Base-by-base conservation (phyloP, 2,329 filamentous ascomycete species). In the Trichoderma asperellum region DNA sequence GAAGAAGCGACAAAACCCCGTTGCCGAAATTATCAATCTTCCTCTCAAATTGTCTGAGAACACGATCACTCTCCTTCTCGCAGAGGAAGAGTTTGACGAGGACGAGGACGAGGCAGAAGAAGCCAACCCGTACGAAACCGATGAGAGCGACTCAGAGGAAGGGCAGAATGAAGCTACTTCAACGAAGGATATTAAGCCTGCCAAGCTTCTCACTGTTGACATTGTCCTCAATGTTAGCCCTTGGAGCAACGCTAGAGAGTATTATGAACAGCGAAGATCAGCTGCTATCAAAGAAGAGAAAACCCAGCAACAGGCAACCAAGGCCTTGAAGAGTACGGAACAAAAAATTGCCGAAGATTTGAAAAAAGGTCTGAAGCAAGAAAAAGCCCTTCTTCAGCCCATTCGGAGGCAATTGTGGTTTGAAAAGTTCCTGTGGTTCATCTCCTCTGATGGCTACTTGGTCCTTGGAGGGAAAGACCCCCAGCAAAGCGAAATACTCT, bases 351-450 rank as follows among this genome's bases (percentile, higher is more conserved):
- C 87, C 5, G 88, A 92, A 14, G 93, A 97, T 77, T 83, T 98
- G 27, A 96, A 92, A 81, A 95, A 94, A 75, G 91, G 90, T 0
- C 80, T 98, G 68, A 97, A 97, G 81, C 91, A 96, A 76, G 96
- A 98, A 80, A 97, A 97, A 78, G 91, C 93, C 24, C 83, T 96
- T 2, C 82, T 98, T 11, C 89, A 94, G 57, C 93, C 92, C 0
- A 91, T 97, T 10, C 88, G 96, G 68, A 91, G 90, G 75, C 91
- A 90, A 73, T 87, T 94, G 75, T 99, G 96, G 96, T 99, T 97
- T 74, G 96, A 99, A 76, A 99, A 99, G 80, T 99, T 97, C 75
- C 84, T 90, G 34, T 98, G 93, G 86, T 99, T 99, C 81, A 88
- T 98, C 74, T 97, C 94, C 0, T 96, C 94, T 0, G 96, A 99